Base-by-base conservation (phyloP, 768 basidiomycete genomes). In the Boletus patriciae region DNA sequence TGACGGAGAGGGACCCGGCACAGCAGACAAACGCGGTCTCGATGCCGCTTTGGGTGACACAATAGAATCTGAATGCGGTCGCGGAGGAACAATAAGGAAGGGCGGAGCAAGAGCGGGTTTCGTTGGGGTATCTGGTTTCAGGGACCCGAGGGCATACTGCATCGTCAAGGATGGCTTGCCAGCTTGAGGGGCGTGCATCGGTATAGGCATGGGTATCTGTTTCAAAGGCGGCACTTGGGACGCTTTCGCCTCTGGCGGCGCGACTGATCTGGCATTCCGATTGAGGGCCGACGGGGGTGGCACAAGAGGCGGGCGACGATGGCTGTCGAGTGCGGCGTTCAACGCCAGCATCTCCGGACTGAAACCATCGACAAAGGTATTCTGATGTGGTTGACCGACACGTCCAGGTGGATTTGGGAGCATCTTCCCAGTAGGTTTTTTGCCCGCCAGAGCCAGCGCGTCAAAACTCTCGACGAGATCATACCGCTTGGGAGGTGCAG, bases 281-380 rank as follows among this genome's bases (percentile, higher is more conserved):
- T 66, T 58, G 31, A 60, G 57, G 49, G 48, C 53, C 12, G 46
- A 27, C n/a, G 36, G 19, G 33, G 48, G n/a, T 11, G 50, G 44
- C 10, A 19, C 54, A 6, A 40, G 52, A 41, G 62, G 50, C 10
- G 65, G 50, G 36, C 50, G 58, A 37, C 51, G 54, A 19, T 36
- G 50, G 27, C 34, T 52, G 41, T 62, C 57, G 47, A 55, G 61
- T 3, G 37, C 44, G 9, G 33, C 18, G 15, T 60, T 64, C 49
- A 50, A 23, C 5, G 57, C 48, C 8, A 62, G 36, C 42, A 33
- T n/a, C 49, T 50, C 60, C 2, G 62, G 72, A 43, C 19, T 57
- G 62, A 85, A 86, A 31, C 83, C 83, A 18, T 82, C 83, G 33
- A 84, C 66, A 61, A 85, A 84, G 29, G 59, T 57, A 44, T 1